phyloP scores from a whole-genome alignment of 306 rosid genomes.

The Lathyrus tuberosus region DNA sequence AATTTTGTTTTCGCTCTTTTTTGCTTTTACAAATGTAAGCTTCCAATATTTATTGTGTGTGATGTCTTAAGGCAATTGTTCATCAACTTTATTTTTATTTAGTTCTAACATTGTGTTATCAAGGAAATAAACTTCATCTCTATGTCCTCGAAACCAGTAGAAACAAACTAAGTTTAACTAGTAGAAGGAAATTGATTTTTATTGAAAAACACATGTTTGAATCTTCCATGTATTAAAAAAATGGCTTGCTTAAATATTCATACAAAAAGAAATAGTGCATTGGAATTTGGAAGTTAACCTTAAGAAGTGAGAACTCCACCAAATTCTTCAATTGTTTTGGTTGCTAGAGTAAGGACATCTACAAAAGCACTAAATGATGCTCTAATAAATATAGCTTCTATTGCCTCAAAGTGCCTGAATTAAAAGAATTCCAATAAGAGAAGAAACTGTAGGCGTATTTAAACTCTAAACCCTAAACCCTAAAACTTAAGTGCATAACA shows the following conservation, averaged over 20 bases:
- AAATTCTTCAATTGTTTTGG: conserved; percentile 83
- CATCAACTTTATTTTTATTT: conserved; percentile 14
- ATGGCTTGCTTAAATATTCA: background rate
- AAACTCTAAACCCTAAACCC: too few relatives aligned
- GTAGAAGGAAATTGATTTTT: background rate
- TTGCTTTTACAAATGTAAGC: background rate
- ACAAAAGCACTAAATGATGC: conserved; percentile 85
- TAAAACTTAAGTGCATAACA: background rate
- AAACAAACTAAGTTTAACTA: background rate
- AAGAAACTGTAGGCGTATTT: background rate
- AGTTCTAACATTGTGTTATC: conserved; percentile 8
- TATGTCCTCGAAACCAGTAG: background rate
- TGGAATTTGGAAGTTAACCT: background rate
- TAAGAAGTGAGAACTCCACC: conserved; percentile 49
- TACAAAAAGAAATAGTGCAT: background rate
- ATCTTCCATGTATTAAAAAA: background rate
- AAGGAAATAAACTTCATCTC: conserved; percentile 36
- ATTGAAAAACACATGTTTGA: background rate
- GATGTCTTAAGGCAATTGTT: conserved; percentile 27
- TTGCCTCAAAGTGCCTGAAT: conserved; percentile 84
- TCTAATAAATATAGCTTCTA: conserved; percentile 89
- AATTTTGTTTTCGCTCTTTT: background rate
- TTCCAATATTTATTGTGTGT: conserved; percentile 27
- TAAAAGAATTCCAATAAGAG: background rate
- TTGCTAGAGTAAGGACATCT: conserved; percentile 75